Evolutionary conservation across 1,284 basidiomycete species (phyloP), one percentile per base, ranked within the genome.

Genomic region (Cutaneotrichosporon sp.): DNA sequence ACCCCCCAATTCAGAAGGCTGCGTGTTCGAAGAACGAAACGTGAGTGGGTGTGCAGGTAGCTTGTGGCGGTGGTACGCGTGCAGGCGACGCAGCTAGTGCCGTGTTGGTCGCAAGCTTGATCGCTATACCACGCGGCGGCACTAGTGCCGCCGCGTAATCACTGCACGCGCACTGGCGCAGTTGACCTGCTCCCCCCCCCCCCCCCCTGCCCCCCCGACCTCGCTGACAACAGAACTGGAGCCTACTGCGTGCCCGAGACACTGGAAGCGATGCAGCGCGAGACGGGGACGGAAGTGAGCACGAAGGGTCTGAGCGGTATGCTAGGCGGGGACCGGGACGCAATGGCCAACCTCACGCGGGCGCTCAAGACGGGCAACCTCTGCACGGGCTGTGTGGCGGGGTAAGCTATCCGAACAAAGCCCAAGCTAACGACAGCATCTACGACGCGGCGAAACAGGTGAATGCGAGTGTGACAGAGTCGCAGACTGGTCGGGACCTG

Each of bases 1-100:
- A 74, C 50, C 48, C 59, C 13, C 48, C 68, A 34, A 54, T 70
- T 45, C 47, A 65, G 43, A 52, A 58, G 15, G 70, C 64, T 2
- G 71, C 59, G 8, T 74, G 72, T 53, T 60, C 67, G 21, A 66
- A 65, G 55, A 69, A 69, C 58, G 23, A 58, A n/a, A 61, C 65
- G 70, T 74, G 54, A 60, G 69, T 64, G 13, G 7, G 26, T 10
- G 26, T 7, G 7, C 9, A 10, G 9, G 5, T 38, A 26, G 15
- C 15, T 10, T 26, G 26, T 30, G 5, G 7, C 26, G 26, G 26
- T 10, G 7, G 26, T 30, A 30, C 26, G 7, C 26, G 26, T 10
- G 26, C 26, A 30, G 26, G 26, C 26, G 10, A n/a, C n/a, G n/a
- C n/a, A n/a, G n/a, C n/a, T n/a, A n/a, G n/a, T n/a, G n/a, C n/a